phyloP scores from a whole-genome alignment of 129 eudicot species.

The Flaveria sonorensis region DNA sequence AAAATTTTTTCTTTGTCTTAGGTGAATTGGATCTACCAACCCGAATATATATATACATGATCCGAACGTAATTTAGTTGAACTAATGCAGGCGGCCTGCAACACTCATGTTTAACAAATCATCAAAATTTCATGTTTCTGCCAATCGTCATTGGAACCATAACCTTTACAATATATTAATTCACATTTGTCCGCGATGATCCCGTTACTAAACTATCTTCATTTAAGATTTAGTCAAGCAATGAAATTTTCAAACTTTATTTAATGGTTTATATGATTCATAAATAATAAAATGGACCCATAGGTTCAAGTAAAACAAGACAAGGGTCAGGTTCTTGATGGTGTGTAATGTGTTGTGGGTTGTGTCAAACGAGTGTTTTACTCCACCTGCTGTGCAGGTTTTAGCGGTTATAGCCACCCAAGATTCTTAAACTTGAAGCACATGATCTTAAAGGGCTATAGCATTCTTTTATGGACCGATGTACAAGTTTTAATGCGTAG shows the following conservation, averaged over 20 bases:
- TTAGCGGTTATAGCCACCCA: constrained; percentile 36
- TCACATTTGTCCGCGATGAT: constrained; percentile 36
- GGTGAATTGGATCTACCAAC: constrained; percentile 29
- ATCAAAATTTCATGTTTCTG: constrained; percentile 21
- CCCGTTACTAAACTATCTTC: constrained; percentile 28
- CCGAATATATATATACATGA: constrained; percentile 4
- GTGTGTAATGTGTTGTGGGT: constrained; percentile 19
- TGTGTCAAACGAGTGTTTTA: constrained; percentile 32
- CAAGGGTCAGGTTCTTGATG: constrained; percentile 36
- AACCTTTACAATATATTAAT: constrained; percentile 16
- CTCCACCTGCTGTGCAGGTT: constrained; percentile 39
- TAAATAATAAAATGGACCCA: constrained; percentile 3
- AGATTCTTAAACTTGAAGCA: constrained; percentile 39
- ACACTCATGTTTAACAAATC: constrained; percentile 7
- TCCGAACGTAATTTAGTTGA: constrained; percentile 24
- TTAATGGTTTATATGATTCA: constrained; percentile 1
- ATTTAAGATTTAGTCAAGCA: constrained; percentile 28
- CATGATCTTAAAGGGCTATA: constrained; percentile 23
- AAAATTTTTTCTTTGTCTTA: constrained; percentile 23
- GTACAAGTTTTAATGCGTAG: constrained; percentile 21
- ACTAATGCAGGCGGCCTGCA: constrained; percentile 35
- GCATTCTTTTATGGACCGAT: constrained; percentile 24
- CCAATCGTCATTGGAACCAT: constrained; percentile 22
- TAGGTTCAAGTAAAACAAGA: constrained; percentile 31
- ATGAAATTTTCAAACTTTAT: constrained; percentile 13